Evolutionary conservation across 2,329 filamentous ascomycete species (phyloP).

Genomic region (Phoma sp.): DNA sequence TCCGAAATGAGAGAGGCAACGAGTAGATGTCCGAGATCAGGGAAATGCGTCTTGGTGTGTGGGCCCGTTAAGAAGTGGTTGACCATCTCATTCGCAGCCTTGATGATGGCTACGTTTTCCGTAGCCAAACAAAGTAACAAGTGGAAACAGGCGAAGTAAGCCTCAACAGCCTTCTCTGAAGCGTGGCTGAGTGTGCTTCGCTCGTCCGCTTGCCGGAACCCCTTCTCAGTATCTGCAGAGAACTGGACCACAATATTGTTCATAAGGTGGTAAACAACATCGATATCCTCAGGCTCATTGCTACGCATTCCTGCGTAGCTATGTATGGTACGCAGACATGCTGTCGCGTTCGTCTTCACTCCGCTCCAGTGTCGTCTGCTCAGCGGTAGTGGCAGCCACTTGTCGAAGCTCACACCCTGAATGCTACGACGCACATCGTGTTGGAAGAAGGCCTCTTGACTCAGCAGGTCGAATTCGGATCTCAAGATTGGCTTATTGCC

Average conservation of each 20-base stretch:
- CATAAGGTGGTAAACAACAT: conserved; percentile 58
- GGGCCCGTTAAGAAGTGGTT: conserved; percentile 48
- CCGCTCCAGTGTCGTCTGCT: conserved; percentile 54
- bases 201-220: conserved; percentile 11
- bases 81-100: conserved; percentile 52
- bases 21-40: conserved; percentile 59
- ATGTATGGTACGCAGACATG: conserved; percentile 38
- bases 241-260: conserved; percentile 59
- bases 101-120: conserved; percentile 46
- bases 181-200: conserved; percentile 55
- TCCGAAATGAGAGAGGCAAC: conserved; percentile 57
- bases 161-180: conserved; percentile 61
- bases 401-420: conserved; percentile 50
- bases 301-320: conserved; percentile 26
- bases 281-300: conserved; percentile 28
- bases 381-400: conserved; percentile 58
- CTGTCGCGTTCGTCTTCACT: conserved; percentile 38
- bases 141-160: conserved; percentile 61
- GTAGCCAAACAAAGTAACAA: conserved; percentile 57
- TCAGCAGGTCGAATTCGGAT: conserved; percentile 60
- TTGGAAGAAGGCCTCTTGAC: conserved; percentile 48
- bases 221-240: conserved; percentile 43
- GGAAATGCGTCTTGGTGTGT: conserved; percentile 52
- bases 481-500: conserved; percentile 38
- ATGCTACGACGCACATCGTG: conserved; percentile 51